Conservation (phyloP, 2,329 filamentous ascomycete genomes). For the Hyphodiscus sp. region DNA sequence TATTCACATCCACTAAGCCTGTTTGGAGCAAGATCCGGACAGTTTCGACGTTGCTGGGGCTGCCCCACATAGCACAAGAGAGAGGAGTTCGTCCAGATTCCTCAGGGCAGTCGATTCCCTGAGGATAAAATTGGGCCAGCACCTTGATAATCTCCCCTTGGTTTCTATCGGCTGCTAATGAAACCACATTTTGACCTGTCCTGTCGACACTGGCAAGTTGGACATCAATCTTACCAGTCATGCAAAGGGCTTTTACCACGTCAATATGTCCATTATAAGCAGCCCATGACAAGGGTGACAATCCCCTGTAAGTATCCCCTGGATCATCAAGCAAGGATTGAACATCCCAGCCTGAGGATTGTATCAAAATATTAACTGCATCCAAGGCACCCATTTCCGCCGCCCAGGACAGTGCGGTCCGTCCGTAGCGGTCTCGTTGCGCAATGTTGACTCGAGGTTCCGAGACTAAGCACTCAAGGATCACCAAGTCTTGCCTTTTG, state of each 20-base stretch:
- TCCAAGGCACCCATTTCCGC: slow-evolving; percentile 26
- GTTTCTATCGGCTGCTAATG: slow-evolving; percentile 26
- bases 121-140: slow-evolving; percentile 26
- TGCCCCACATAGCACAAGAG: slow-evolving; percentile 32
- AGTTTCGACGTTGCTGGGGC: slow-evolving; percentile 19
- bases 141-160: slow-evolving; percentile 24
- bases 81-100: slow-evolving; percentile 33
- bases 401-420: slow-evolving; percentile 32
- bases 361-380: slow-evolving; percentile 23
- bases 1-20: slow-evolving; percentile 28
- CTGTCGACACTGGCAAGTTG: slow-evolving; percentile 27
- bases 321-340: too few species aligned
- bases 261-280: slow-evolving; percentile 22
- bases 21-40: slow-evolving; percentile 29
- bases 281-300: slow-evolving; percentile 31
- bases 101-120: slow-evolving; percentile 30
- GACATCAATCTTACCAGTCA: slow-evolving; percentile 17
- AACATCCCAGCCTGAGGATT: slow-evolving; percentile 27
- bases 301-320: too few species aligned
- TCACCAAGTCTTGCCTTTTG: slow-evolving; percentile 19
- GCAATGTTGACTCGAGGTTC: slow-evolving; percentile 24
- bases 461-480: slow-evolving; percentile 22
- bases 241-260: slow-evolving; percentile 19
- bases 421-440: slow-evolving; percentile 28
- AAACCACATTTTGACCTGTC: slow-evolving; percentile 28